Conservation (phyloP, 495 filamentous ascomycete genomes). For the Aspergillus nanangensis region DNA sequence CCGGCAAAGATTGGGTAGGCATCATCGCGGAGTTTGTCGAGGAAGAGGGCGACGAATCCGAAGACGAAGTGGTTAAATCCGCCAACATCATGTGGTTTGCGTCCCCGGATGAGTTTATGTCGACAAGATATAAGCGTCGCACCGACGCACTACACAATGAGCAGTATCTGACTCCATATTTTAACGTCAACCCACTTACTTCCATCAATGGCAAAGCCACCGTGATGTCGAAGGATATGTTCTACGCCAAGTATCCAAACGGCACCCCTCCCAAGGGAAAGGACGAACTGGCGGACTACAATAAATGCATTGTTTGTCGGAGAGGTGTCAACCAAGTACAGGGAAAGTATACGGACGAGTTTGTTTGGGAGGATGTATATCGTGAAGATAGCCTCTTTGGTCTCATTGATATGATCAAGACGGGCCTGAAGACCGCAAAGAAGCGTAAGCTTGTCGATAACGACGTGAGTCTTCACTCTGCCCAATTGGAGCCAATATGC, state of each 20-base stretch:
- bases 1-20: slow-evolving; percentile 83
- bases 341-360: slow-evolving; percentile 88
- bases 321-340: slow-evolving; percentile 84
- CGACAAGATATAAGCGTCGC: slow-evolving; percentile 73
- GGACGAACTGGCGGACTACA: slow-evolving; percentile 55
- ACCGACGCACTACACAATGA: slow-evolving; percentile 83
- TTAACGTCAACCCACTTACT: slow-evolving; percentile 78
- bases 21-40: slow-evolving; percentile 77
- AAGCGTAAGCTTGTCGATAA: slow-evolving; percentile 42
- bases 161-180: slow-evolving; percentile 81
- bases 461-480: slow-evolving; percentile 35
- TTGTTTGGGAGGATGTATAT: slow-evolving; percentile 84
- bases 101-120: slow-evolving; percentile 77
- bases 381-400: slow-evolving; percentile 56
- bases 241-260: slow-evolving; percentile 62
- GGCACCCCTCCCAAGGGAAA: slow-evolving; percentile 72
- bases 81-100: slow-evolving; percentile 92
- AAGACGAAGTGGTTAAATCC: slow-evolving; percentile 45
- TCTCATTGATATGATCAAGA: slow-evolving; percentile 61
- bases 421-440: slow-evolving; percentile 55
- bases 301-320: slow-evolving; percentile 88
- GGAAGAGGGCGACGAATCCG: slow-evolving; percentile 57
- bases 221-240: slow-evolving; percentile 68
- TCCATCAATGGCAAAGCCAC: slow-evolving; percentile 87
- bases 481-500: neutral